These are phyloP conservation scores for Yamadazyma dushanensis DNA, from an alignment of 1,139 yeast genomes.

Conservation along the genomic window DNA sequence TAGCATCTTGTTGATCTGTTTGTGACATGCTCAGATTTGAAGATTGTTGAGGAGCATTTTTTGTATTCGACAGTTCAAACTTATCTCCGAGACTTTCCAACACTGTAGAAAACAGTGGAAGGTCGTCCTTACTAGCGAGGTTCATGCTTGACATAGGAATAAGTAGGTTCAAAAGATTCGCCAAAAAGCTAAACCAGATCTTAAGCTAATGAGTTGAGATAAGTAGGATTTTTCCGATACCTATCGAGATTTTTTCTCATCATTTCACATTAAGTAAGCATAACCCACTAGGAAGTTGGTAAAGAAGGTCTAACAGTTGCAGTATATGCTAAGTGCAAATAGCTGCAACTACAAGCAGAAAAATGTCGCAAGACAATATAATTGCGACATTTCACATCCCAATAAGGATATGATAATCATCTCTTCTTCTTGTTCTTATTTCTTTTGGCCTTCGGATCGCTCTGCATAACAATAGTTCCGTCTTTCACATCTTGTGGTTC, in stretches of 20 bases:
- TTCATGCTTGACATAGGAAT: constrained; percentile 2
- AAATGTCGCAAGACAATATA: not conserved
- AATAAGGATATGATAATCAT: no score
- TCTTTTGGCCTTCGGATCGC: constrained; percentile 18
- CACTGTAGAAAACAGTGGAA: constrained; percentile 14
- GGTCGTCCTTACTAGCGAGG: constrained; percentile 1
- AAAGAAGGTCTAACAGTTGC: not conserved
- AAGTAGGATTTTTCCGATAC: constrained; percentile 1
- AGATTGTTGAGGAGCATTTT: no score
- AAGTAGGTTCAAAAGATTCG: no score
- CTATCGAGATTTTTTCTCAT: not conserved
- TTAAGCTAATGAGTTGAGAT: no score
- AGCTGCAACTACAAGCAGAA: constrained; percentile 12
- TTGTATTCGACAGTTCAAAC: no score
- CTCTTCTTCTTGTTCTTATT: constrained; percentile 20
- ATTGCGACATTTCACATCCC: constrained; percentile 1
- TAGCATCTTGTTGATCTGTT: no score
- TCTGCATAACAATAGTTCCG: constrained; percentile 58
- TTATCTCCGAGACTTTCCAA: constrained; percentile 1
- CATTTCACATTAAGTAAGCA: no score
- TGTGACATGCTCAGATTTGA: no score
- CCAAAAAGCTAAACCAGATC: no score
- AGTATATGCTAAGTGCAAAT: constrained; percentile 13
- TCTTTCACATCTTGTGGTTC: constrained; percentile 71
- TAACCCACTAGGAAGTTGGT: not conserved